Evolutionary conservation across 768 basidiomycete genomes (phyloP).

Genomic region (Tephrocybe sp.): DNA sequence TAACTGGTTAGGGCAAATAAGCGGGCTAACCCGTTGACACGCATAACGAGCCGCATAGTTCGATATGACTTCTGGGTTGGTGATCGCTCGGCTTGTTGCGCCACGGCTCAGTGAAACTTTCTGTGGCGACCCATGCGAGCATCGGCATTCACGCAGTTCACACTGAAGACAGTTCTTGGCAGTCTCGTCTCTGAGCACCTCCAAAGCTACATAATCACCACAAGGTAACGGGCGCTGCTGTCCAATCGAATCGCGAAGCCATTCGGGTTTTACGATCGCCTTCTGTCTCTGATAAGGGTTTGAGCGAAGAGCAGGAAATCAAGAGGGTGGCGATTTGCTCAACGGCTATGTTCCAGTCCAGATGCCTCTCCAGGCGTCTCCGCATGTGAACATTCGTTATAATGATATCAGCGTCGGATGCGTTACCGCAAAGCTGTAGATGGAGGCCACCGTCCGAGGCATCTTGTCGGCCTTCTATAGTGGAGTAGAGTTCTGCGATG

Average conservation of each 20-base stretch:
- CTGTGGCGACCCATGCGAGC: constrained; percentile 1
- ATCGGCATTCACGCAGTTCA: constrained; percentile 15
- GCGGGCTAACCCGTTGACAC: constrained; percentile 62
- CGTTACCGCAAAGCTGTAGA: constrained; percentile 37
- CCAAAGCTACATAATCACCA: constrained; percentile 56
- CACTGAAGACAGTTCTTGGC: constrained; percentile 42
- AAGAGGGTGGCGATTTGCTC: constrained; percentile 23
- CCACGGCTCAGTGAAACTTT: background rate
- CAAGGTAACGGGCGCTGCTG: constrained; percentile 47
- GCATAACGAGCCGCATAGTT: constrained; percentile 50
- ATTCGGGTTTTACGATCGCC: constrained; percentile 67
- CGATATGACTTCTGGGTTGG: constrained; percentile 15
- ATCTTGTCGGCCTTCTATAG: constrained; percentile 28
- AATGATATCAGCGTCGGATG: constrained; percentile 59
- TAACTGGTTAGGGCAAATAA: constrained; percentile 68
- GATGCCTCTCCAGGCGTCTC: constrained; percentile 67
- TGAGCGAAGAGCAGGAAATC: constrained; percentile 4
- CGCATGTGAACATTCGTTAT: constrained; percentile 67
- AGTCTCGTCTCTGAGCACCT: constrained; percentile 48
- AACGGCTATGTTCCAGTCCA: constrained; percentile 66
- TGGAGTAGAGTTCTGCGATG: constrained; percentile 34
- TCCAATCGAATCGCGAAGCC: constrained; percentile 62
- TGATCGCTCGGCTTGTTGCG: background rate
- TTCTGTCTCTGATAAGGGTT: constrained; percentile 52
- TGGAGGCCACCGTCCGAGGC: constrained; percentile 3